Percentiles rank a stretch among this genome's conserved stretches.
These are phyloP conservation scores for Pseudomassariella vexata DNA, from an alignment of 2,329 filamentous ascomycete species.

Conservation along the genomic window DNA sequence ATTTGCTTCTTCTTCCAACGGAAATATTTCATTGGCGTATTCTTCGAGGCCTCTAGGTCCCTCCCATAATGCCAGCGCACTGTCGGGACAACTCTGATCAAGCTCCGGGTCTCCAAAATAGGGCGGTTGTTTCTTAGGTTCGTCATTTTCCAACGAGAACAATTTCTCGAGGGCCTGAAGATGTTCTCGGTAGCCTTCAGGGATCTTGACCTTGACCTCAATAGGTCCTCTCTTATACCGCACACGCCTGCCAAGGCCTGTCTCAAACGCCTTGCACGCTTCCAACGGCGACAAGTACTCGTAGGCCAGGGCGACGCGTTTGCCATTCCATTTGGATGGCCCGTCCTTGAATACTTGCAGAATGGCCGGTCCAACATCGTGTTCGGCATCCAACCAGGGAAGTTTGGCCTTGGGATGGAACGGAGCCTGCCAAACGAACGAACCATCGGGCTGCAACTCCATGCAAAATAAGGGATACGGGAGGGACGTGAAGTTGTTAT, in stretches of 20 bases:
- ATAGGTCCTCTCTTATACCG: conserved; percentile 74
- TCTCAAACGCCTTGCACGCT: conserved; percentile 74
- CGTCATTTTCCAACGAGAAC: conserved; percentile 44
- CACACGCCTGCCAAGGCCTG: conserved; percentile 72
- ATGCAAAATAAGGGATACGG: conserved; percentile 93
- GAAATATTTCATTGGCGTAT: conserved; percentile 91
- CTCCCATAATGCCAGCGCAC: conserved; percentile 82
- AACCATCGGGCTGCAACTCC: conserved; percentile 78
- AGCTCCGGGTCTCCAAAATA: conserved; percentile 56
- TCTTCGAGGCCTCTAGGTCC: conserved; percentile 87
- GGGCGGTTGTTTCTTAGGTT: conserved; percentile 52
- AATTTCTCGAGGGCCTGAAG: conserved; percentile 64
- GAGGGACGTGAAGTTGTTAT: conserved; percentile 96
- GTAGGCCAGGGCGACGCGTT: conserved; percentile 80
- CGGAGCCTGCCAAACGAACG: conserved; percentile 87
- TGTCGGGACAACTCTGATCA: conserved; percentile 61
- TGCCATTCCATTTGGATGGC: conserved; percentile 71
- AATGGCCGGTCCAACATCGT: conserved; percentile 88
- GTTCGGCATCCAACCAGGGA: conserved; percentile 93
- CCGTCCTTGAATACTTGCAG: conserved; percentile 96
- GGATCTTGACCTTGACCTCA: conserved; percentile 79
- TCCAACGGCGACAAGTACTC: conserved; percentile 80
- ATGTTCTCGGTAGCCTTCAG: conserved; percentile 82
- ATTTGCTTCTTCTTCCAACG: conserved; percentile 90
- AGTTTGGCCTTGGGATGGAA: conserved; percentile 86